Evolutionary conservation across 2,329 filamentous ascomycete species (phyloP), one percentile per base, ranked within the genome.

Genomic region (Teratosphaeria viscida): DNA sequence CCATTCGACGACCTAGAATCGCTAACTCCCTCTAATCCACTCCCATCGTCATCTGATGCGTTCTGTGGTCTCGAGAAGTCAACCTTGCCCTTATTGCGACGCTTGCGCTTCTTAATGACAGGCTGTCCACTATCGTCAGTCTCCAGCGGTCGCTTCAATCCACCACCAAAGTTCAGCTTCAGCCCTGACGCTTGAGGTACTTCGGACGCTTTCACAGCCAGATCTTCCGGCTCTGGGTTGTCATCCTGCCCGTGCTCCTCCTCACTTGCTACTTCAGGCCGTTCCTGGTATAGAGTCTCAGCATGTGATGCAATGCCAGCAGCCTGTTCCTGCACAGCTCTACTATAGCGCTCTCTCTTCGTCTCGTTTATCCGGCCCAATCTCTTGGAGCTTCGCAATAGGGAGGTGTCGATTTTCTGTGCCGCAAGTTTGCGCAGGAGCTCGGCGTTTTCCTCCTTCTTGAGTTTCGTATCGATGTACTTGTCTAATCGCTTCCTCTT

Each of bases 371-470:
- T 83, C 65, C 86, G 84, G 0, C 92, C 92, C 8, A 97, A 76
- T 60, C 85, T 84, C 65, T 84, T 89, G 57, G 87, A 89, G 72
- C 90, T 96, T 60, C 85, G 81, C 62, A 95, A 87, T 23, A 90
- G 77, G 62, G 83, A 89, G 1, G 90, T 95, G 71, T 97, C 92
- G 65, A 94, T 83, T 69, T 88, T 91, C 58, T 84, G 81, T 62
- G 84, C 81, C 19, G 89, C 89, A 29, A 99, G 81, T 71, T 94
- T 92, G 70, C 89, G 88, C 67, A 97, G 80, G 34, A 99, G 78
- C 59, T 85, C 88, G 32, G 89, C 80, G 68, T 90, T 95, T 73
- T 97, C 92, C 71, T 99, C 94, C 73, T 95, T 96, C 73, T 86
- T 89, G 54, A 99, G 79, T 80, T 99, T 99, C 60, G 83, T 94